Evolutionary conservation across 257 asterid species (phyloP).

Genomic region (Fraxinus cuspidata): DNA sequence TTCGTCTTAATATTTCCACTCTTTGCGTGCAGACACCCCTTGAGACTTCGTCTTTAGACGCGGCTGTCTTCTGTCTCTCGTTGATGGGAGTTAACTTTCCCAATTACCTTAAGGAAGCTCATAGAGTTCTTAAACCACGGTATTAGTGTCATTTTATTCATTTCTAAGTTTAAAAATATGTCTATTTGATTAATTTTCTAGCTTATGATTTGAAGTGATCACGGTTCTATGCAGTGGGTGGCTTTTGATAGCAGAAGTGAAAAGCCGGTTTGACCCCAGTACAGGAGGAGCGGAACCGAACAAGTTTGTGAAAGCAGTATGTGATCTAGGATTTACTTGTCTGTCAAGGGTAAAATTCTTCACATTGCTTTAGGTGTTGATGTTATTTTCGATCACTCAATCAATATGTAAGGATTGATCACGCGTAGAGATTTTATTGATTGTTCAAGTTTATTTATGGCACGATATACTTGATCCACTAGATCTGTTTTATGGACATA

Average conservation of each 20-base stretch:
- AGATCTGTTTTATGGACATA: background rate
- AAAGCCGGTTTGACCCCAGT: constrained; percentile 86
- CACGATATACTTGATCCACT: background rate
- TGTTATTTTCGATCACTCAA: background rate
- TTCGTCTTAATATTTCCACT: constrained; percentile 20
- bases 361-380: background rate
- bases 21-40: constrained; percentile 73
- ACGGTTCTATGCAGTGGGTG: constrained; percentile 65
- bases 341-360: constrained; percentile 53
- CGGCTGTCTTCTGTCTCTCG: constrained; percentile 92
- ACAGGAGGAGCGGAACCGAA: constrained; percentile 88
- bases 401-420: background rate
- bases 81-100: constrained; percentile 95
- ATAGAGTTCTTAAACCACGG: constrained; percentile 73
- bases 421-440: background rate
- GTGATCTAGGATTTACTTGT: constrained; percentile 71
- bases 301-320: constrained; percentile 61
- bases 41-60: constrained; percentile 65
- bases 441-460: background rate
- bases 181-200: background rate
- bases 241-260: constrained; percentile 98
- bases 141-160: constrained; percentile 29
- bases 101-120: constrained; percentile 74
- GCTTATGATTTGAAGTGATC: constrained; percentile 19
- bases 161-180: constrained; percentile 10